Conservation (phyloP, 2,329 filamentous ascomycete genomes). For the Colletotrichum higginsianum region DNA sequence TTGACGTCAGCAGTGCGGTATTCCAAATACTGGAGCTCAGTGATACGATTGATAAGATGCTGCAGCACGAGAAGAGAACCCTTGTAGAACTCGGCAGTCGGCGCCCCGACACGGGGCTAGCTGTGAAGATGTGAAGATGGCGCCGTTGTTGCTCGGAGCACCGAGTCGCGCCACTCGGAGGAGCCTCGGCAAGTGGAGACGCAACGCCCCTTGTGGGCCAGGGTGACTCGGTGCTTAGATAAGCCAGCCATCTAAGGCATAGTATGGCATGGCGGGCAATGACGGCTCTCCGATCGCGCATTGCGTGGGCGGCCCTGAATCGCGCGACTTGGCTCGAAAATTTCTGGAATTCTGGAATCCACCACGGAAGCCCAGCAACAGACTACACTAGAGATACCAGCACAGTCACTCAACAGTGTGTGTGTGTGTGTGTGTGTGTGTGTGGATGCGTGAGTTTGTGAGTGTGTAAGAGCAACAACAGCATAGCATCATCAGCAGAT, state of each 20-base stretch:
- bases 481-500: slow-evolving; percentile 15
- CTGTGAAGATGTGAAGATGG: not conserved
- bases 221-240: slow-evolving; percentile 29
- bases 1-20: slow-evolving; percentile 15
- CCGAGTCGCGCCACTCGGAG: slow-evolving; percentile 33
- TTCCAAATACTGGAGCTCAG: not conserved
- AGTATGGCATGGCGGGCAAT: no score
- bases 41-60: slow-evolving; percentile 16
- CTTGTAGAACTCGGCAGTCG: slow-evolving; percentile 19
- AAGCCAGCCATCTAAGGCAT: not conserved
- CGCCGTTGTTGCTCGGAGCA: slow-evolving; percentile 15
- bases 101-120: slow-evolving; percentile 24
- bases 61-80: slow-evolving; percentile 31
- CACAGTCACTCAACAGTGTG: no score
- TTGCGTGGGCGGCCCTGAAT: slow-evolving; percentile 31
- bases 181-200: slow-evolving; percentile 39
- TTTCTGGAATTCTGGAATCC: slow-evolving; percentile 37
- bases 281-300: slow-evolving; percentile 27
- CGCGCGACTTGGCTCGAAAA: slow-evolving; percentile 30
- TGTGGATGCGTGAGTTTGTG: no score
- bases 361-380: slow-evolving; percentile 22
- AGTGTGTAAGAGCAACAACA: not conserved
- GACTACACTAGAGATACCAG: no score
- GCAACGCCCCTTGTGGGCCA: not conserved
- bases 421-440: no score